Evolutionary conservation across 148 eudicot species (phyloP).

Genomic region (Arbutus unedo): DNA sequence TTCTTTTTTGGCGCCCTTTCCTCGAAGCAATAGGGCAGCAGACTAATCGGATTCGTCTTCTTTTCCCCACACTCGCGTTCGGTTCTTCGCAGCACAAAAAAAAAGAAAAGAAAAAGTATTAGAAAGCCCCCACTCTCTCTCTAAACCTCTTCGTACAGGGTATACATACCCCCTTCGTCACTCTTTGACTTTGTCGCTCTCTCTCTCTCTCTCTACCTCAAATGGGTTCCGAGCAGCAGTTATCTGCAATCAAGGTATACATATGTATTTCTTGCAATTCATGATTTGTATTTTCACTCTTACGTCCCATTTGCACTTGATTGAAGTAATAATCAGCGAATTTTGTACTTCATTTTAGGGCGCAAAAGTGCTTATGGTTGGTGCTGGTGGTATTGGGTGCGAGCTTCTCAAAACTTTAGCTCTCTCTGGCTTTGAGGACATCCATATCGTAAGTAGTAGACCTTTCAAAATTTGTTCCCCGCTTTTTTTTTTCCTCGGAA

Average conservation of each 20-base stretch:
- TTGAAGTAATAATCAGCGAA: constrained; percentile 7
- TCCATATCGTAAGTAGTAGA: constrained; percentile 62
- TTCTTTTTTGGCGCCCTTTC: constrained; percentile 37
- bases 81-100: constrained; percentile 1
- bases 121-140: background rate
- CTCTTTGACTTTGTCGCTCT: constrained; percentile 5
- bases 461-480: background rate
- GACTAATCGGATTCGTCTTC: constrained; percentile 15
- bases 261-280: background rate
- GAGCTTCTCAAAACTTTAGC: constrained; percentile 94
- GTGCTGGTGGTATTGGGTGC: constrained; percentile 98
- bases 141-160: background rate
- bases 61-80: background rate
- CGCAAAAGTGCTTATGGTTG: constrained; percentile 90
- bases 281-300: background rate
- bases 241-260: constrained; percentile 59
- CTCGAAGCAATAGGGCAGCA: constrained; percentile 3
- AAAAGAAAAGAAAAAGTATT: background rate
- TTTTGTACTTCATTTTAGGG: constrained; percentile 39
- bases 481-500: background rate
- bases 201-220: background rate
- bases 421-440: constrained; percentile 86
- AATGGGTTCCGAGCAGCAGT: constrained; percentile 61
- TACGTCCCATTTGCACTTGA: background rate
- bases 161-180: background rate